Evolutionary conservation across 805 yeast genomes (phyloP).

Genomic region (Blastobotrys terrestris): DNA sequence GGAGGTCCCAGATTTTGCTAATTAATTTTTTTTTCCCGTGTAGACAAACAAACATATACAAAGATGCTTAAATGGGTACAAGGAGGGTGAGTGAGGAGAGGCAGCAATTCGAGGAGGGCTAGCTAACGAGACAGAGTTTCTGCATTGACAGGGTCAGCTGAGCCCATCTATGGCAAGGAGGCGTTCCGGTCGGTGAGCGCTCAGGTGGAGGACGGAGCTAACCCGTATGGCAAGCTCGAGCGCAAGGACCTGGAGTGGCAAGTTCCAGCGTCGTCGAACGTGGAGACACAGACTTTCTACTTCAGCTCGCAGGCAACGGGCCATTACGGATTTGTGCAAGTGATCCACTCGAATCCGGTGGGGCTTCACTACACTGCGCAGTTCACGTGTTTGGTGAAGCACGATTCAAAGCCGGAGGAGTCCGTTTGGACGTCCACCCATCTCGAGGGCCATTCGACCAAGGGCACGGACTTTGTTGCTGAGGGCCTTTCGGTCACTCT

Average conservation of each 20-base stretch:
- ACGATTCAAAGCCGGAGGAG: conserved; percentile 45
- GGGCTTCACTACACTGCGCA: conserved; percentile 82
- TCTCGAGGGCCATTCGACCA: conserved; percentile 66
- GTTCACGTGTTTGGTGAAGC: conserved; percentile 79
- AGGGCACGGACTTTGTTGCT: conserved; percentile 76
- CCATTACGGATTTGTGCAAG: conserved; percentile 81
- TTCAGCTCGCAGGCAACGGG: conserved; percentile 59
- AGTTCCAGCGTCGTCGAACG: conserved; percentile 75
- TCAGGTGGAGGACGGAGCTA: conserved; percentile 42
- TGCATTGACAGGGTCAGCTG: conserved; percentile 96
- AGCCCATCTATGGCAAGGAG: conserved; percentile 92
- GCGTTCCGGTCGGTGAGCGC: conserved; percentile 82
- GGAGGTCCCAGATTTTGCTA: background rate
- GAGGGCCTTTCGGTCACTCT: conserved; percentile 55
- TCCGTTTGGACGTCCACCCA: conserved; percentile 88
- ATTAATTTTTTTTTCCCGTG: background rate
- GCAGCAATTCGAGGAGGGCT: conserved; percentile 13
- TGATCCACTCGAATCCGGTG: conserved; percentile 87
- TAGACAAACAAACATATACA: background rate
- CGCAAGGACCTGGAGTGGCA: conserved; percentile 71
- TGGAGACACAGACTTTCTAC: conserved; percentile 92
- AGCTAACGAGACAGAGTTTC: conserved; percentile 47
- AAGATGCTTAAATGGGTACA: conserved; percentile 76
- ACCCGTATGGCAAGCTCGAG: conserved; percentile 54
- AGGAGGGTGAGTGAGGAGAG: conserved; percentile 39